These are phyloP conservation scores for Salicornia ramosissima DNA, from an alignment of 148 eudicot species.

Conservation along the genomic window DNA sequence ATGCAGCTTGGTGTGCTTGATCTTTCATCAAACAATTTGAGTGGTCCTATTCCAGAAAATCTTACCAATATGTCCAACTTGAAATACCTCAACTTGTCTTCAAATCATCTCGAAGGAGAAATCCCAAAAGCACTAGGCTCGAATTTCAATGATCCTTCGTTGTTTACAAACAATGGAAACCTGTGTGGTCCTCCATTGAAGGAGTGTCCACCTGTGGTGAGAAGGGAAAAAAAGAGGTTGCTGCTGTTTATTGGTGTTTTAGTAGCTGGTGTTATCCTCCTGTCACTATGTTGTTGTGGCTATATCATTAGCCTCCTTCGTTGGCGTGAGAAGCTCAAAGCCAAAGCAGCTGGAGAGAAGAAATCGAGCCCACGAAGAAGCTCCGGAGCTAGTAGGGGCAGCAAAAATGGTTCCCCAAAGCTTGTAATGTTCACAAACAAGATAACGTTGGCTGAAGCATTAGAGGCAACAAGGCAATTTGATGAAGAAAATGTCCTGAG, in stretches of 20 bases:
- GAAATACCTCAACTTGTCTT: conserved; percentile 51
- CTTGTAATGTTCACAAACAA: conserved; percentile 79
- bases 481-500: conserved; percentile 81
- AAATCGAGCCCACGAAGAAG: conserved; percentile 66
- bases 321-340: conserved; percentile 62
- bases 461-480: conserved; percentile 73
- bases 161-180: conserved; percentile 37
- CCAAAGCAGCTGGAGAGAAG: conserved; percentile 38
- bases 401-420: conserved; percentile 66
- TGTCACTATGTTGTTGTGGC: conserved; percentile 53
- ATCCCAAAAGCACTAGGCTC: conserved; percentile 54
- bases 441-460: conserved; percentile 66
- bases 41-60: conserved; percentile 59
- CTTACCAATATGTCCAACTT: conserved; percentile 43
- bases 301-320: conserved; percentile 45
- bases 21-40: conserved; percentile 59
- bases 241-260: conserved; percentile 38
- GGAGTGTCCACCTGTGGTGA: conserved; percentile 37
- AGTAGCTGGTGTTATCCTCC: conserved; percentile 42
- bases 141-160: conserved; percentile 43
- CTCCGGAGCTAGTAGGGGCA: conserved; percentile 51
- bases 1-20: conserved; percentile 46
- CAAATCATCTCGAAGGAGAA: conserved; percentile 61
- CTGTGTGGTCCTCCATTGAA: conserved; percentile 66
- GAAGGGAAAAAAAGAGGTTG: conserved; percentile 38